Evolutionary conservation across 257 asterid species (phyloP).

Genomic region (Scutellaria galericulata): DNA sequence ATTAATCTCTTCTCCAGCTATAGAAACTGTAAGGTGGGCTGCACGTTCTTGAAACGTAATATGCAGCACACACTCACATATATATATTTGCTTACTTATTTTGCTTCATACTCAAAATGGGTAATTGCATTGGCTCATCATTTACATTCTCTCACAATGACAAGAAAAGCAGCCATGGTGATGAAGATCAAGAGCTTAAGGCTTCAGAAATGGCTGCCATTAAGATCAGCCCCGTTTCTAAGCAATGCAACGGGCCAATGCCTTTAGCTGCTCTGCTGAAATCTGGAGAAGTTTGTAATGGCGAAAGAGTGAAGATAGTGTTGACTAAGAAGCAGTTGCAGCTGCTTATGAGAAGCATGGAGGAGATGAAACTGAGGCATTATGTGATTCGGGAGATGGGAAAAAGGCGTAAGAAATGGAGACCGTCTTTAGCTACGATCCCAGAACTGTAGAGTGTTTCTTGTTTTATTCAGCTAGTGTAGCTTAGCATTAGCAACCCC

Average conservation of each 20-base stretch:
- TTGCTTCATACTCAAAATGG: constrained; percentile 37
- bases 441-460: constrained; percentile 43
- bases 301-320: constrained; percentile 57
- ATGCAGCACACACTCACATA: not conserved
- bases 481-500: constrained; percentile 32
- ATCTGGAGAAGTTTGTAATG: constrained; percentile 36
- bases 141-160: constrained; percentile 20
- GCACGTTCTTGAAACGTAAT: constrained; percentile 40
- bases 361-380: constrained; percentile 39
- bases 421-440: constrained; percentile 58
- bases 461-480: not conserved
- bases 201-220: constrained; percentile 11
- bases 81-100: not conserved
- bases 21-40: constrained; percentile 30
- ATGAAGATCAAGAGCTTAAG: constrained; percentile 27
- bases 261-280: constrained; percentile 35
- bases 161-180: constrained; percentile 32
- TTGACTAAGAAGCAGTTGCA: constrained; percentile 57
- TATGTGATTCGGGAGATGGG: constrained; percentile 30
- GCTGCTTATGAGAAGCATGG: constrained; percentile 44
- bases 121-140: constrained; percentile 43
- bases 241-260: constrained; percentile 16
- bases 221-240: not conserved
- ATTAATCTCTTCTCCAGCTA: not conserved
- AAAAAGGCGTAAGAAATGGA: constrained; percentile 47